Base-by-base conservation (phyloP, 2,329 filamentous ascomycete genomes). In the Lithohypha guttulata region DNA sequence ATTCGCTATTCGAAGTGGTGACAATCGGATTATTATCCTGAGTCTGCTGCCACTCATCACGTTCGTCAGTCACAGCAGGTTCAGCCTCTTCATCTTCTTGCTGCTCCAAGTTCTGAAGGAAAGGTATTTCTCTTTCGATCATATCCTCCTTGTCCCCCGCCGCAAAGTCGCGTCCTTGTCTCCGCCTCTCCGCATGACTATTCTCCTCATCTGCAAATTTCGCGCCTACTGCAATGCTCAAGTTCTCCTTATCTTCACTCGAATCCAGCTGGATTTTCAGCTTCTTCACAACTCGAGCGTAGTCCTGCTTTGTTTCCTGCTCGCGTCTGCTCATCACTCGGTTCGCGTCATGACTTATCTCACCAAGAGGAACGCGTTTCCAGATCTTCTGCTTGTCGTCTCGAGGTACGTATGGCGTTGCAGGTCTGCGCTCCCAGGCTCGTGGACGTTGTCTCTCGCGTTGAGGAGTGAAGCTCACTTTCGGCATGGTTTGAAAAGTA, bases 371-470 rank as follows among this genome's bases (percentile, higher is more conserved):
- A 17, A 65, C 57, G 33, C 64, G 58, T 47, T 66, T 67, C 64
- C 64, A 67, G 39, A 67, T 54, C 41, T 64, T 67, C 34, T 60
- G 61, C 26, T 62, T 54, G 27, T 60, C 62, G 27, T 59, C 54
- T 8, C 61, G 59, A 10, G 57, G 48, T 25, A 55, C 45, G 34
- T 62, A 59, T 3, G 63, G 57, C 4, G 59, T 63, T 3, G 62
- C 58, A 13, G 63, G 63, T 40, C 60, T 60, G 42, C 64, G 62
- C 40, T 66, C 63, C 64, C 64, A 66, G 42, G 61, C 48, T 41
- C 59, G 61, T 20, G 61, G 61, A 23, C 53, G 43, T 21, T 53
- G 51, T 31, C 50, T 55, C n/a, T 52, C 42, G 21, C 52, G 50
- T 33, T 57, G 51, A 7, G 64, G 64, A n/a, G 63, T 65, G 40